Evolutionary conservation across 2,329 filamentous ascomycete genomes (phyloP).

Genomic region (Chrysoporthe deuterocubensis): DNA sequence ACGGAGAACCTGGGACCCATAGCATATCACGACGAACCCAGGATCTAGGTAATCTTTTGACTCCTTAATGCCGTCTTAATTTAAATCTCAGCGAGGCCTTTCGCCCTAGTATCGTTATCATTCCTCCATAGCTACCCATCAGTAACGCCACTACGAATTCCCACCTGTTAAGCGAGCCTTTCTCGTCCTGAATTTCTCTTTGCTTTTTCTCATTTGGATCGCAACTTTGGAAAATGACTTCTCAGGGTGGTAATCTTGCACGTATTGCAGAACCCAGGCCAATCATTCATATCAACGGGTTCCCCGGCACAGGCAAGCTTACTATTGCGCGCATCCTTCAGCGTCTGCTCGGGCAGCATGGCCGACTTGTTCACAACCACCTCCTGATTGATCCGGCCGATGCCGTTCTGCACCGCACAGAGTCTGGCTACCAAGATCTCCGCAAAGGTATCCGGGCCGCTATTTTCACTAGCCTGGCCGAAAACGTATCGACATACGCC

Average conservation of each 20-base stretch:
- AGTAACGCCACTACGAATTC: background rate
- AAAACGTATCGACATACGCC: background rate
- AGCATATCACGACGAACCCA: too few relatives aligned
- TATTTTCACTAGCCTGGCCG: background rate
- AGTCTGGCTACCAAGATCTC: background rate
- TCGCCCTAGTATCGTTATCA: background rate
- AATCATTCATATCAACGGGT: background rate
- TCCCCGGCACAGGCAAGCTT: background rate
- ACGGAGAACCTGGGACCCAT: background rate
- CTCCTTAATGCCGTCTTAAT: background rate
- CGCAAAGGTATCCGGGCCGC: background rate
- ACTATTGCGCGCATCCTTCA: background rate
- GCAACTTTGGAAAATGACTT: background rate
- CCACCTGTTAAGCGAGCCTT: background rate
- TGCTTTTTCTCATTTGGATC: background rate
- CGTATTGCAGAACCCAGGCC: background rate
- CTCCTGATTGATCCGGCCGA: background rate
- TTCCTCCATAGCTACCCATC: background rate
- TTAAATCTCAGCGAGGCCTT: background rate
- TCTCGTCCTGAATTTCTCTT: background rate
- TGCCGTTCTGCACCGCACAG: background rate
- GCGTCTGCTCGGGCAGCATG: slow-evolving; percentile 1
- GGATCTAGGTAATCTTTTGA: background rate
- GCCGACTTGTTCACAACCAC: slow-evolving; percentile 2
- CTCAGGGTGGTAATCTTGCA: background rate